A percentile compares a stretch with the other conserved stretches of the same genome.
These are phyloP conservation scores for Phlyctochytrium arcticum DNA, from an alignment of 192 early-diverging fungal species.

Conservation along the genomic window DNA sequence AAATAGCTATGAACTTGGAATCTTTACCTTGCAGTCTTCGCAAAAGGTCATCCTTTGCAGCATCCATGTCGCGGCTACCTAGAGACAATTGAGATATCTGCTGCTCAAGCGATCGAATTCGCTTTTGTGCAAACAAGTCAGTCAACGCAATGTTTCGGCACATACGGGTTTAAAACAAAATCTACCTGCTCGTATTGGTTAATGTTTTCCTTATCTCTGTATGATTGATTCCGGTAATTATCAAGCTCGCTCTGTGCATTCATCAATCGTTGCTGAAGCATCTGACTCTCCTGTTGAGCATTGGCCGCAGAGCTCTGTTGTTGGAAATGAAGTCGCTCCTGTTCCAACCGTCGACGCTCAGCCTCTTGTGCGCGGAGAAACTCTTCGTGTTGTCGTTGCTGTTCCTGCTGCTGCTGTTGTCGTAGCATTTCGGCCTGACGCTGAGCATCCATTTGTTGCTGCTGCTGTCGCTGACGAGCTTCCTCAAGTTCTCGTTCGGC, in stretches of 20 bases:
- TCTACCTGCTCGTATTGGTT: conserved; percentile 80
- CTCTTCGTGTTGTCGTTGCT: conserved; percentile 71
- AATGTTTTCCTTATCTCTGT: conserved; percentile 77
- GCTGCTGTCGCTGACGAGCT: conserved; percentile 25
- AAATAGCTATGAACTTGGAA: background rate
- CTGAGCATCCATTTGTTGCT: conserved; percentile 67
- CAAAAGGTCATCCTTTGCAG: conserved; percentile 81
- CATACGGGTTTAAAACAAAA: no score
- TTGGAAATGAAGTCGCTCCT: conserved; percentile 69
- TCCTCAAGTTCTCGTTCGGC: conserved; percentile 22
- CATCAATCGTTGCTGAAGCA: conserved; percentile 29
- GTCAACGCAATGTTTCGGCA: no score
- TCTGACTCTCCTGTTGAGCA: conserved; percentile 53
- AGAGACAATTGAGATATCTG: conserved; percentile 72
- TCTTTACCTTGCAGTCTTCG: conserved; percentile 70
- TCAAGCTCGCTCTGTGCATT: conserved; percentile 80
- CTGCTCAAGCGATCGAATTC: conserved; percentile 78
- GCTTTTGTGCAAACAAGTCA: no score
- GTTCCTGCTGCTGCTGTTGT: conserved; percentile 58
- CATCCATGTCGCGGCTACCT: conserved; percentile 66
- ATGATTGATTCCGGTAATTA: conserved; percentile 68
- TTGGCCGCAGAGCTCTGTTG: conserved; percentile 48
- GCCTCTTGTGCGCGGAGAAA: conserved; percentile 71
- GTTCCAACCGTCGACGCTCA: conserved; percentile 70
- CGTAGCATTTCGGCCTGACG: conserved; percentile 55